Evolutionary conservation across 306 rosid species (phyloP).

Genomic region (Astragalus membranaceus): DNA sequence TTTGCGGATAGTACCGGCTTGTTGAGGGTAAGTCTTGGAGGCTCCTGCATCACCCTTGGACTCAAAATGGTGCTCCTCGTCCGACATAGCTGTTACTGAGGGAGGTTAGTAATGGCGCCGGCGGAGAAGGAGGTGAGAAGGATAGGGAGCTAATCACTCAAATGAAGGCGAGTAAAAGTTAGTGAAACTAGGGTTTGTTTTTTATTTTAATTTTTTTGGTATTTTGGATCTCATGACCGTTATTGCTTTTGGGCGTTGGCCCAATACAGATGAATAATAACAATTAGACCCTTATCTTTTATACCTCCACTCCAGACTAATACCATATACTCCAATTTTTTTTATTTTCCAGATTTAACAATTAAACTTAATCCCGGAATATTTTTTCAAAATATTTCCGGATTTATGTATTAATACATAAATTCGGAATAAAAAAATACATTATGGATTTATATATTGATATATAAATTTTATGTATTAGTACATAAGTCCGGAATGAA

Average conservation of each 20-base stretch:
- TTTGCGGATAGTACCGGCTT: slow-evolving; percentile 79
- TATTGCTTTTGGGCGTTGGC: neutral
- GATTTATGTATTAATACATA: too few species aligned
- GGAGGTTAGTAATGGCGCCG: neutral
- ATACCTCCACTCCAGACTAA: too few species aligned
- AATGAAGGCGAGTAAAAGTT: neutral
- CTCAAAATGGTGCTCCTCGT: slow-evolving; percentile 77
- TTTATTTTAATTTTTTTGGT: neutral
- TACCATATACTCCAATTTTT: too few species aligned
- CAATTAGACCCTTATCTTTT: too few species aligned
- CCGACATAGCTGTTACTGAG: slow-evolving; percentile 34
- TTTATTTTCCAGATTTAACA: too few species aligned
- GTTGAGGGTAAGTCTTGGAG: slow-evolving; percentile 72
- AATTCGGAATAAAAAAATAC: too few species aligned
- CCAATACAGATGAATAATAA: neutral
- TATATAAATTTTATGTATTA: too few species aligned
- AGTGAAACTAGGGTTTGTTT: slow-evolving; percentile 21
- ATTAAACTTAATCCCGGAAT: too few species aligned
- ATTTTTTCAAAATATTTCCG: too few species aligned
- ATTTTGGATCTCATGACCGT: slow-evolving; percentile 1
- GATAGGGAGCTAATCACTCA: neutral
- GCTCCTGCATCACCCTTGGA: slow-evolving; percentile 80
- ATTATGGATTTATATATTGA: too few species aligned
- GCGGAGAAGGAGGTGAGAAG: neutral
- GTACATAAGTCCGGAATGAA: too few species aligned